Base-by-base conservation (phyloP, 2,329 filamentous ascomycete species). In the Fusarium pseudonygamai region DNA sequence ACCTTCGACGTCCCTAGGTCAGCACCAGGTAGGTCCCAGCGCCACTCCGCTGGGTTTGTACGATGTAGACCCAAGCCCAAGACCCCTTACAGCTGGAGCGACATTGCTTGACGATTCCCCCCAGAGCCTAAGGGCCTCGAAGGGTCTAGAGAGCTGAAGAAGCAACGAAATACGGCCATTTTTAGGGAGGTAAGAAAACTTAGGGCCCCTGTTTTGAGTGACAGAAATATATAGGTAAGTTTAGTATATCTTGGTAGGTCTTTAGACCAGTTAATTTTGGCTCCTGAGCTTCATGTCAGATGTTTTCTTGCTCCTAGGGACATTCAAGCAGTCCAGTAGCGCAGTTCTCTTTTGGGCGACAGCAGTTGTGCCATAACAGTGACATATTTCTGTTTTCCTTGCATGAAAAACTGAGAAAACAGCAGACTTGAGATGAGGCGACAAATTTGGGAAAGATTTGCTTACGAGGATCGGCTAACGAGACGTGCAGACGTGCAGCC, bases 91-190 rank as follows among this genome's bases (percentile, higher is more conserved):
- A 56, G 36, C 32, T 50, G 47, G 47, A 43, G n/a, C 20, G 43
- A 50, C 42, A 58, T 62, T 67, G 60, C 42, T 57, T 47, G 64
- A 53, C n/a, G 24, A 47, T 60, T 45, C 26, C 24, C 40, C 53
- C 13, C 12, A 56, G 40, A 36, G 50, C 30, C 60, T 36, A 70
- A 50, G 47, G 59, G 61, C 24, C 57, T 56, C n/a, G 49, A 72
- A 59, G 58, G 36, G 62, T 53, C 57, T 36, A 67, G 42, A 55
- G 53, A 30, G 26, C 42, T 59, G 28, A 13, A 59, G 43, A 60
- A 39, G 24, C 14, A 36, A 26, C 13, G 30, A 50, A 16, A 15
- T 11, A 24, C 26, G 22, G 20, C 18, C 20, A 20, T 24, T 50
- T 13, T 20, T 20, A 22, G 6, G 22, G 18, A 24, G 30, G 14